phyloP scores from a whole-genome alignment of 2,329 filamentous ascomycete genomes.

The Sclerotinia sclerotiorum region DNA sequence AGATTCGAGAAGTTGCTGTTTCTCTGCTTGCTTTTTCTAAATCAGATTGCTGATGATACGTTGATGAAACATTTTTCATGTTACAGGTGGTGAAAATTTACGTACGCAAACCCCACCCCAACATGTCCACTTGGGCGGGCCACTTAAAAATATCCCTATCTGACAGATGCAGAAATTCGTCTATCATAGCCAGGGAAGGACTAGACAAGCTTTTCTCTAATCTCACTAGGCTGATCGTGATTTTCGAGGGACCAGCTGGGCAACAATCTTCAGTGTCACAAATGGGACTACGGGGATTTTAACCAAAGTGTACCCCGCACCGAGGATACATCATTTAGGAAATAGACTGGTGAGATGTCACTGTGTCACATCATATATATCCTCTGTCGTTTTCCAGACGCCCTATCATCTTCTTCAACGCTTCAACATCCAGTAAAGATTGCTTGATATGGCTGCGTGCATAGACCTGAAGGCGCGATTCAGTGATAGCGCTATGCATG shows the following conservation, averaged over 20 bases:
- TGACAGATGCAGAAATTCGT: conserved; percentile 1
- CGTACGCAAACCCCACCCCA: neutral
- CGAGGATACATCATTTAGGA: conserved; percentile 1
- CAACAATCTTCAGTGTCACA: conserved; percentile 8
- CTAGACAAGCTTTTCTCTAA: conserved; percentile 14
- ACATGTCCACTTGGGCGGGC: neutral
- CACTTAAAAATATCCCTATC: neutral
- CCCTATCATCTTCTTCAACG: conserved; percentile 1
- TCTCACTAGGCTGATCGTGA: neutral
- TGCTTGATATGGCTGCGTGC: neutral
- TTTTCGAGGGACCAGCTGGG: conserved; percentile 6
- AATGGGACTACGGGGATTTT: conserved; percentile 8
- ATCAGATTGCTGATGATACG: neutral
- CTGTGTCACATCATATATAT: neutral
- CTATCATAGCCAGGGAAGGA: neutral
- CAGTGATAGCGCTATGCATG: neutral
- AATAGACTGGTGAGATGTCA: conserved; percentile 5
- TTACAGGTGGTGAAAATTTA: neutral
- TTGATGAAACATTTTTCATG: conserved; percentile 16
- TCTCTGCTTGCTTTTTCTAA: neutral
- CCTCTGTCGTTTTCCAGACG: neutral
- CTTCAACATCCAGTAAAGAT: neutral
- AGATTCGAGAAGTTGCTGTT: neutral
- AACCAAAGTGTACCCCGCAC: conserved; percentile 12
- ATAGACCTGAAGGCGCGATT: conserved; percentile 5